Evolutionary conservation across 2,329 filamentous ascomycete genomes (phyloP).

Genomic region (Ramichloridium luteum): DNA sequence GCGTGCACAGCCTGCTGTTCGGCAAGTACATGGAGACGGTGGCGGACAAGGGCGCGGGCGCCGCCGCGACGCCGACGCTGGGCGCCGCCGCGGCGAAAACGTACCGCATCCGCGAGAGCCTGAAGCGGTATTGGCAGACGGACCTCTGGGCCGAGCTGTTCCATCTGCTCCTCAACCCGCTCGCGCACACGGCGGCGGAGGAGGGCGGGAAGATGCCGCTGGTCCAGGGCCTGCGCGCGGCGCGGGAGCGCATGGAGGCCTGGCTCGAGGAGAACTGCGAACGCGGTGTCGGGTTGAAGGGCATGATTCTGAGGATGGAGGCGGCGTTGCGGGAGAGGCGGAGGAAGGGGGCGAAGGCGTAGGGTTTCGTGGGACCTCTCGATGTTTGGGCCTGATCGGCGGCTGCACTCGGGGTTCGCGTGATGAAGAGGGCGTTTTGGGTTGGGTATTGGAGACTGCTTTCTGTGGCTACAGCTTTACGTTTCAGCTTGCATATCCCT

Average conservation of each 20-base stretch:
- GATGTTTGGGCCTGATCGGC: no score
- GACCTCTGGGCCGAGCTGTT: constrained; percentile 81
- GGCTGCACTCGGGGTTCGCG: no score
- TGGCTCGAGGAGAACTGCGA: constrained; percentile 77
- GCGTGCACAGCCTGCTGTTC: constrained; percentile 79
- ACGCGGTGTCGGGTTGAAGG: constrained; percentile 52
- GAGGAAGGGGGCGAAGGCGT: no score
- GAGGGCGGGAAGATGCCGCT: constrained; percentile 60
- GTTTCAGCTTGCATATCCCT: no score
- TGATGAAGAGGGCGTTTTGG: no score
- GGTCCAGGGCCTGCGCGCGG: constrained; percentile 51
- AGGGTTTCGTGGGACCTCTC: no score
- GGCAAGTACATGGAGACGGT: constrained; percentile 86
- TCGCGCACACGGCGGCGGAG: constrained; percentile 51
- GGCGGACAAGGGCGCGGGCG: constrained; percentile 34
- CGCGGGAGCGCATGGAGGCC: constrained; percentile 68
- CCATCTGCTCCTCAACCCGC: constrained; percentile 74
- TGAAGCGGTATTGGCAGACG: constrained; percentile 95
- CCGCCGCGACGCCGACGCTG: constrained; percentile 26
- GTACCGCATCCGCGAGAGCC: constrained; percentile 66
- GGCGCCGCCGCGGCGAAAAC: constrained; percentile 48
- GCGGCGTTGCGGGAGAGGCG: constrained; percentile 45
- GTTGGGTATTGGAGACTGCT: no score
- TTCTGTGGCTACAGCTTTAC: no score
- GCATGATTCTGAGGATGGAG: constrained; percentile 51